phyloP scores from a whole-genome alignment of 129 eudicot genomes.

The Helianthus annuus region HanXRQr2.0-SUNRISE NC_035444.2:6813413-6813912 shows the following conservation, averaged over 20 bases:
- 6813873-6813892: slow-evolving; percentile 63
- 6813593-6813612: slow-evolving; percentile 59
- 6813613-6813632: slow-evolving; percentile 59
- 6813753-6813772: slow-evolving; percentile 65
- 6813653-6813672: slow-evolving; percentile 69
- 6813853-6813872: slow-evolving; percentile 62
- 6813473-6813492: slow-evolving; percentile 50
- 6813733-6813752: slow-evolving; percentile 75
- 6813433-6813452: slow-evolving; percentile 51
- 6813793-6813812: slow-evolving; percentile 53
- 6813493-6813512: slow-evolving; percentile 65
- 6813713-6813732: slow-evolving; percentile 61
- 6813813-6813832: slow-evolving; percentile 72
- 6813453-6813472: slow-evolving; percentile 50
- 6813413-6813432: slow-evolving; percentile 47
- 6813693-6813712: slow-evolving; percentile 66
- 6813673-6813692: slow-evolving; percentile 66
- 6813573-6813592: slow-evolving; percentile 68
- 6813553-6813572: slow-evolving; percentile 52
- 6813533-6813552: slow-evolving; percentile 32
- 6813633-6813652: slow-evolving; percentile 52
- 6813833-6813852: slow-evolving; percentile 59
- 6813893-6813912: slow-evolving; percentile 52
- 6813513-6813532: slow-evolving; percentile 69
- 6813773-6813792: slow-evolving; percentile 62